These are phyloP conservation scores for Cephalotrichum gorgonifer DNA, from an alignment of 2,329 filamentous ascomycete genomes.

Conservation along the genomic window DNA sequence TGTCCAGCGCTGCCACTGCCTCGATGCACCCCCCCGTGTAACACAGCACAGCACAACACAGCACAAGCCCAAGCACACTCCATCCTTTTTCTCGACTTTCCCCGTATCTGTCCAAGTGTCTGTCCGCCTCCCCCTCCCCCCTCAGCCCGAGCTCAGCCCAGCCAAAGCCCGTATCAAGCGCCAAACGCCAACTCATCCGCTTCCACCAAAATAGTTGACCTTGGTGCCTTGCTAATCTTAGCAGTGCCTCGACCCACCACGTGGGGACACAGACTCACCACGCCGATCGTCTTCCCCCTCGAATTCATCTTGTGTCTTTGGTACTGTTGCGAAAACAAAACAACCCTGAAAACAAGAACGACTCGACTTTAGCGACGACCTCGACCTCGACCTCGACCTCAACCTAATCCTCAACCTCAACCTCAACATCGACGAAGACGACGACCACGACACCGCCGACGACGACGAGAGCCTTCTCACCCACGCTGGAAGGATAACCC, in stretches of 20 bases:
- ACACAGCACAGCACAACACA: not conserved
- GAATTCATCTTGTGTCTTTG: not conserved
- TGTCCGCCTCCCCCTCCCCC: not conserved
- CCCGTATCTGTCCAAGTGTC: not conserved
- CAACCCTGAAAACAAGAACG: not conserved
- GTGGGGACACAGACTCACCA: not conserved
- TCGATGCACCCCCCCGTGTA: not conserved
- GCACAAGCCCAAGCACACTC: too few relatives aligned
- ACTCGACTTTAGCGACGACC: not conserved
- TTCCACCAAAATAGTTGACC: not conserved
- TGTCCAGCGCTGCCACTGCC: conserved; percentile 3
- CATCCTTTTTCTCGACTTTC: conserved; percentile 1
- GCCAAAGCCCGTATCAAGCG: not conserved
- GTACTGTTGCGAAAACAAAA: not conserved
- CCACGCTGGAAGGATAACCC: not conserved
- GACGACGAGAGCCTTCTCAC: not conserved
- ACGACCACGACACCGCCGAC: not conserved
- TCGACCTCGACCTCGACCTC: too few relatives aligned
- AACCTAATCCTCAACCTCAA: not conserved
- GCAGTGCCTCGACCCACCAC: not conserved
- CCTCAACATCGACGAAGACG: not conserved
- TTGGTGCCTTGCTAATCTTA: not conserved
- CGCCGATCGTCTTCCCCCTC: not conserved
- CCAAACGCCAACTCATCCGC: not conserved
- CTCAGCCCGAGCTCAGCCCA: conserved; percentile 3